Percentiles rank a stretch among this genome's conserved stretches.
phyloP scores from a whole-genome alignment of 192 early-diverging fungal genomes.

The Lobosporangium transversale region DNA sequence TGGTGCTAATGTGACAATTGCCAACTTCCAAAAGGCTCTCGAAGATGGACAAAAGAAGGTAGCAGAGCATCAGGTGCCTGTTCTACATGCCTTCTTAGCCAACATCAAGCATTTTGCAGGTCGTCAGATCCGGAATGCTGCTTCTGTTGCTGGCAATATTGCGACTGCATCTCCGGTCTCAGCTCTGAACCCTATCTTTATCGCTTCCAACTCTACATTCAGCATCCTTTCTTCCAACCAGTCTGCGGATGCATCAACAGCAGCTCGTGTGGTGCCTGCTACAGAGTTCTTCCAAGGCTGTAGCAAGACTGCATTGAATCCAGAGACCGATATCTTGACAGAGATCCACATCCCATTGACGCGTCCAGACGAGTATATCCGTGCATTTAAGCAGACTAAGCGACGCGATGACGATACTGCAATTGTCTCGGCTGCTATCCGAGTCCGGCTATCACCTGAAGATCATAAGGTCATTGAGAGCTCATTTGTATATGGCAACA shows the following conservation, averaged over 20 bases:
- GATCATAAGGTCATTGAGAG: conserved; percentile 61
- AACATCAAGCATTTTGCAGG: conserved; percentile 86
- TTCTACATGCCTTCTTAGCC: conserved; percentile 71
- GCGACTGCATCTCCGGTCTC: conserved; percentile 90
- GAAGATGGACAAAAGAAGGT: conserved; percentile 52
- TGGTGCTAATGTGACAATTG: conserved; percentile 75
- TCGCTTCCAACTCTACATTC: conserved; percentile 69
- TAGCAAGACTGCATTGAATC: conserved; percentile 74
- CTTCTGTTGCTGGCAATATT: conserved; percentile 88
- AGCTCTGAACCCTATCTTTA: conserved; percentile 86
- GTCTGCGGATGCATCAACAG: conserved; percentile 38
- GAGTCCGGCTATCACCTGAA: conserved; percentile 62
- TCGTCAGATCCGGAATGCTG: conserved; percentile 86
- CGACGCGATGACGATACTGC: conserved; percentile 89
- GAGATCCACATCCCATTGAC: conserved; percentile 74
- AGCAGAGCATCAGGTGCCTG: conserved; percentile 56
- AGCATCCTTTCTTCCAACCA: conserved; percentile 52
- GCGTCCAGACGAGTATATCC: conserved; percentile 62
- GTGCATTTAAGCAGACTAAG: conserved; percentile 88
- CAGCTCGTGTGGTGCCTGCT: conserved; percentile 64
- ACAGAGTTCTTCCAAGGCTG: conserved; percentile 85
- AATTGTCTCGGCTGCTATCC: conserved; percentile 81
- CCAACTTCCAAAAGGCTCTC: conserved; percentile 63
- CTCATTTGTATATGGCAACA: conserved; percentile 79
- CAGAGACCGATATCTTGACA: conserved; percentile 69